phyloP scores from a whole-genome alignment of 306 rosid species.

The Medicago lupulina region DNA sequence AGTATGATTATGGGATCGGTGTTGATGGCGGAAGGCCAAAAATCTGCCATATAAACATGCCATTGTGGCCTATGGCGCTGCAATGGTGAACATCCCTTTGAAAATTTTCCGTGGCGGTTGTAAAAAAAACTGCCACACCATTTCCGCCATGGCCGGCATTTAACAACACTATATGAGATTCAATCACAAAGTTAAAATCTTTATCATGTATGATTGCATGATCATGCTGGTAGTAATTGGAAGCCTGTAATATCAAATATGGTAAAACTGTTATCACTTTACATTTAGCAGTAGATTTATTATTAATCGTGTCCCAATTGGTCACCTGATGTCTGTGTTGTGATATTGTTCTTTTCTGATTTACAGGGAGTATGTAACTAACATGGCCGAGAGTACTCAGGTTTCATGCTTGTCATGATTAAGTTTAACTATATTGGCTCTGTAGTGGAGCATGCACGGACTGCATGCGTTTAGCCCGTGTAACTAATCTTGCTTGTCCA shows the following conservation, averaged over 20 bases:
- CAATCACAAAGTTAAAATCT: constrained; percentile 18
- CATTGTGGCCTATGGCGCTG: background rate
- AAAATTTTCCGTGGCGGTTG: background rate
- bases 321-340: constrained; percentile 17
- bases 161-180: background rate
- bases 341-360: constrained; percentile 42
- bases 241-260: constrained; percentile 16
- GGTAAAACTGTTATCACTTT: constrained; percentile 13
- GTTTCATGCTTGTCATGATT: constrained; percentile 37
- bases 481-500: constrained; percentile 36
- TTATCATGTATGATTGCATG: constrained; percentile 3
- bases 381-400: constrained; percentile 41
- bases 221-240: constrained; percentile 28
- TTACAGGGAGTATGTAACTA: constrained; percentile 73
- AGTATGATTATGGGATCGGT: background rate
- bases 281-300: constrained; percentile 38
- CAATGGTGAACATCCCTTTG: background rate
- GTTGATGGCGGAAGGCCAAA: background rate
- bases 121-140: background rate
- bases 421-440: constrained; percentile 38
- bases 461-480: constrained; percentile 34
- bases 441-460: constrained; percentile 41
- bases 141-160: background rate
- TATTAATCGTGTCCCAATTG: constrained; percentile 39
- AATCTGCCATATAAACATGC: no score